Evolutionary conservation across 2,329 filamentous ascomycete species (phyloP), one percentile per base, ranked within the genome.

Genomic region (Phyllachora maydis): DNA sequence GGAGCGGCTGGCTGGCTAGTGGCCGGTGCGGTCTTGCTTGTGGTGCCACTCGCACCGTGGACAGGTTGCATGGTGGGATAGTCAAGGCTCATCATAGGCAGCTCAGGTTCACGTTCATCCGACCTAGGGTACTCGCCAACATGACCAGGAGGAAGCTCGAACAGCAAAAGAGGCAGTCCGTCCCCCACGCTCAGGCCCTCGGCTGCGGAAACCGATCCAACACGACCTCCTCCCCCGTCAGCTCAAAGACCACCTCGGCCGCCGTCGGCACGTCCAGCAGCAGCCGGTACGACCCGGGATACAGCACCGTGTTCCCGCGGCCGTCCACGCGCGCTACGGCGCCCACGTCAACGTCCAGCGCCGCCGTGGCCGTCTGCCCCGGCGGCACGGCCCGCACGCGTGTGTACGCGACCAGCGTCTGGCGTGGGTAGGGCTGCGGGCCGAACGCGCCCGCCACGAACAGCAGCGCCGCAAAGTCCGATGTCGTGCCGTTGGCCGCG

Each of bases 381-480:
- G 44, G 34, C 16, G 34, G 25, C 18, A 59, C 38, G 11, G 38
- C 34, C 23, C 41, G 39, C 9, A 60, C 32, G 14, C 61, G 44
- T 2, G 44, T 36, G 33, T 65, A 65, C 3, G 48, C 47, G 1
- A 52, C 55, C 0, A 65, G 46, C 3, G 48, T 49, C 40, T 64
- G 64, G 23, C 47, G 46, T 1, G 59, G 60, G 26, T 55, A 52
- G 1, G 60, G 61, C 18, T 37, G 32, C 0, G 59, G 58, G 2
- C 53, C 54, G 11, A 36, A 35, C 6, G 48, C 37, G 7, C 50
- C 49, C 14, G 47, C 43, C 4, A 61, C 26, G 37, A 63, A 66
- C 3, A 46, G 46, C 8, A 66, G 45, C 4, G 49, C 43, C 4
- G 59, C 53, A 31, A 56, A 65, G 37, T 65, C 60, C 1, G 57